A percentile compares a stretch with the other conserved stretches of the same genome.
phyloP scores from a whole-genome alignment of 1,284 basidiomycete species.

The Mycena sp. region DNA sequence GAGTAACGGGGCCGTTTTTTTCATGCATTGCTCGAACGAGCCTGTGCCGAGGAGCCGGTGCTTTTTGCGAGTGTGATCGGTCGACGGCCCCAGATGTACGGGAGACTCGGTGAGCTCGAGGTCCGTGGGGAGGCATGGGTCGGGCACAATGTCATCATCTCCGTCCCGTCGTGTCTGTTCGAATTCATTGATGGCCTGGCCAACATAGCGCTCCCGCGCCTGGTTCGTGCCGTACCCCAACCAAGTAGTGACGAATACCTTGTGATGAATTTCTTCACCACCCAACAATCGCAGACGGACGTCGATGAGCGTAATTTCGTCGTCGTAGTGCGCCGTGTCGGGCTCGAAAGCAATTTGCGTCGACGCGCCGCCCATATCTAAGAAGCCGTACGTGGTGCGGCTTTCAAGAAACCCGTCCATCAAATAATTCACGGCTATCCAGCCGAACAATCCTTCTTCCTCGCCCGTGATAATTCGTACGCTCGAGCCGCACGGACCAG shows the following conservation, averaged over 20 bases:
- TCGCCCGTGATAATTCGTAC: conserved; percentile 97
- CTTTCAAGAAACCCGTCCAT: conserved; percentile 93
- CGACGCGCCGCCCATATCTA: conserved; percentile 99
- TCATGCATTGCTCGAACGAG: conserved; percentile 88
- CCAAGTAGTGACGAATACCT: conserved; percentile 98
- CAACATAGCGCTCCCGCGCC: conserved; percentile 91
- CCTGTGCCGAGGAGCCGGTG: conserved; percentile 89
- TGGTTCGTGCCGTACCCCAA: conserved; percentile 98
- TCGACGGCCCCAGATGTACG: conserved; percentile 50
- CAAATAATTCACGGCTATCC: conserved; percentile 99
- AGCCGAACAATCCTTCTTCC: conserved; percentile 97
- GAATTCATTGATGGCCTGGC: conserved; percentile 67
- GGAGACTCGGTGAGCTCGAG: conserved; percentile 68
- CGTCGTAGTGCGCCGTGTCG: conserved; percentile 60
- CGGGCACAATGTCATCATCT: conserved; percentile 62
- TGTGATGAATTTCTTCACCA: conserved; percentile 89
- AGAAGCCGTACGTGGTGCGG: conserved; percentile 92
- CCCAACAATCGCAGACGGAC: conserved; percentile 86
- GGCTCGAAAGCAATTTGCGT: conserved; percentile 98
- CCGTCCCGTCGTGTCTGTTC: conserved; percentile 49
- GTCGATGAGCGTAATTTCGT: conserved; percentile 74
- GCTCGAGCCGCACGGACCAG: conserved; percentile 87
- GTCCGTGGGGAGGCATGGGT: conserved; percentile 91
- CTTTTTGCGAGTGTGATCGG: conserved; percentile 54
- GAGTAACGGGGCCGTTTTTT: conserved; percentile 79